Evolutionary conservation across 768 basidiomycete genomes (phyloP).

Genomic region (Collybiopsis confluens): DNA sequence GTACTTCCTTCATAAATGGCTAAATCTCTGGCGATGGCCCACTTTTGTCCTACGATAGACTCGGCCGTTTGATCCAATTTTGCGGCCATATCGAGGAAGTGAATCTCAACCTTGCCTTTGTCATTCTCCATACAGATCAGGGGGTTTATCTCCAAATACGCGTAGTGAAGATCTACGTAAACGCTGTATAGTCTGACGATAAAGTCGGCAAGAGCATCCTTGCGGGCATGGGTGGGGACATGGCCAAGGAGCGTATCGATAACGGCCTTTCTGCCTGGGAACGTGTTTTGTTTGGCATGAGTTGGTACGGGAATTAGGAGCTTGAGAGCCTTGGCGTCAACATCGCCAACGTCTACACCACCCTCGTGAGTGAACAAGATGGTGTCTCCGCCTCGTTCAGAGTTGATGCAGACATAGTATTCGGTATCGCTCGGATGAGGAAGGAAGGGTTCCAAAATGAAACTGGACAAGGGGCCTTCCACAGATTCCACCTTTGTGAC

Average conservation of each 20-base stretch:
- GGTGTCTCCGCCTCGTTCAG: constrained; percentile 87
- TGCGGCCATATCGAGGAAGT: constrained; percentile 99
- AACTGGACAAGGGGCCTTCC: constrained; percentile 93
- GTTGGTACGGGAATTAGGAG: constrained; percentile 73
- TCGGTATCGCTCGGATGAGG: constrained; percentile 92
- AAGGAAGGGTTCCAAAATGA: constrained; percentile 99
- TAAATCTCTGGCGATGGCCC: constrained; percentile 94
- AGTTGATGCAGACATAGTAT: constrained; percentile 98
- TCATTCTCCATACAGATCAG: constrained; percentile 67
- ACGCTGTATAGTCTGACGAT: constrained; percentile 92
- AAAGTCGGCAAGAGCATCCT: constrained; percentile 93
- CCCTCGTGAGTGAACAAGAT: constrained; percentile 99
- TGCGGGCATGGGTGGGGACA: constrained; percentile 72
- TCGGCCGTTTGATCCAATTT: constrained; percentile 99
- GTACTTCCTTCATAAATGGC: constrained; percentile 56
- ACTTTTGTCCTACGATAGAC: constrained; percentile 96
- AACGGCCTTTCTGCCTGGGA: constrained; percentile 81
- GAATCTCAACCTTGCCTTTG: constrained; percentile 66
- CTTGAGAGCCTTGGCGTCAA: constrained; percentile 93
- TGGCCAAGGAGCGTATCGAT: constrained; percentile 72
- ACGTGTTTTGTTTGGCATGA: constrained; percentile 37
- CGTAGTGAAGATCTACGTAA: constrained; percentile 98
- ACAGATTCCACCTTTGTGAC: constrained; percentile 91
- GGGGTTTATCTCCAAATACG: constrained; percentile 99
- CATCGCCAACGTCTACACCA: constrained; percentile 97